phyloP scores from a whole-genome alignment of 768 basidiomycete genomes.

The Sutorius australiensis region DNA sequence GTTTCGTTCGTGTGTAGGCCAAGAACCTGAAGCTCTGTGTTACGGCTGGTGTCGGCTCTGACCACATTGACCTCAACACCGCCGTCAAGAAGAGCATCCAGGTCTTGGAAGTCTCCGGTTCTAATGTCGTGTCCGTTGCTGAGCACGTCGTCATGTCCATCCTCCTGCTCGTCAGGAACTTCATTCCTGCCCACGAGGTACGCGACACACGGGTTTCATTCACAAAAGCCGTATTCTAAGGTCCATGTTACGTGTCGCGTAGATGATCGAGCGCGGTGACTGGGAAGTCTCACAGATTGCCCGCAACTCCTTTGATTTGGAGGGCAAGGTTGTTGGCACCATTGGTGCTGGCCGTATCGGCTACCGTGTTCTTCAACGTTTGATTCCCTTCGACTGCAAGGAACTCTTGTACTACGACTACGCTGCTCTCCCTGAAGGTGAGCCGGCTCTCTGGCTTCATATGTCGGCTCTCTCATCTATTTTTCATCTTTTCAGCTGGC shows the following conservation, averaged over 20 bases:
- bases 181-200: conserved; percentile 80
- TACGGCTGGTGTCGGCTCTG: conserved; percentile 89
- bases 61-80: conserved; percentile 87
- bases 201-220: conserved; percentile 6
- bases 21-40: conserved; percentile 87
- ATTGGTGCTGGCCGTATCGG: conserved; percentile 84
- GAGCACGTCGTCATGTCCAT: conserved; percentile 93
- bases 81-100: conserved; percentile 77
- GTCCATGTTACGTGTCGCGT: neutral
- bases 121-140: conserved; percentile 87
- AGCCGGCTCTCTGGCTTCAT: neutral
- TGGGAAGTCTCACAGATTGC: conserved; percentile 86
- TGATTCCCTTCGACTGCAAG: conserved; percentile 82
- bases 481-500: conserved; percentile 40
- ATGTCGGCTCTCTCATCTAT: neutral
- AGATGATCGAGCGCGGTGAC: conserved; percentile 81
- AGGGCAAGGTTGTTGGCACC: conserved; percentile 88
- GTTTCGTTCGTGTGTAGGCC: conserved; percentile 45
- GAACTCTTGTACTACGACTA: conserved; percentile 92
- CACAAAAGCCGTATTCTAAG: neutral
- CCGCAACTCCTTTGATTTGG: conserved; percentile 82
- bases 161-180: conserved; percentile 87
- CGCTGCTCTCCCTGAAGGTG: conserved; percentile 62
- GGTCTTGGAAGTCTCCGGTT: conserved; percentile 84
- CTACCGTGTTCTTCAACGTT: conserved; percentile 78